Conservation (phyloP, 2,329 filamentous ascomycete species). For the Calonectria leucothoes region DNA sequence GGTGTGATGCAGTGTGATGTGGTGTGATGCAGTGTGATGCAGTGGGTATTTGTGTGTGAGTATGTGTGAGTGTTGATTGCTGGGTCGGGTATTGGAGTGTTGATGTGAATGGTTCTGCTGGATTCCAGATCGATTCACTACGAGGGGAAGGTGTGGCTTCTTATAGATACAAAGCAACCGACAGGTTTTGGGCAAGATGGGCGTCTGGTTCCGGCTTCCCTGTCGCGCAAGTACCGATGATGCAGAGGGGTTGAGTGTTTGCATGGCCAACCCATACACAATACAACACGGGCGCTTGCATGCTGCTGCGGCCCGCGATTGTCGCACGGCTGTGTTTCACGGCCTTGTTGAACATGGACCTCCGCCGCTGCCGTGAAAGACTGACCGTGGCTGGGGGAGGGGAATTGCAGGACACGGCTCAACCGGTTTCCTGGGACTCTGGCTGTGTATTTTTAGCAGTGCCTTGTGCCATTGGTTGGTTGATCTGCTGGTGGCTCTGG, state of each 20-base stretch:
- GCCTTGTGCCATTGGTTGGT: not conserved
- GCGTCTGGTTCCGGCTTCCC: not conserved
- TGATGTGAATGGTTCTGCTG: not conserved
- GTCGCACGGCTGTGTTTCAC: conserved; percentile 9
- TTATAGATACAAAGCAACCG: not conserved
- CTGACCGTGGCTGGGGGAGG: not conserved
- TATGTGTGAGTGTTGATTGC: not conserved
- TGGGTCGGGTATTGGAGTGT: not conserved
- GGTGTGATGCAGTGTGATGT: not conserved
- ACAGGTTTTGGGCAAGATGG: not conserved
- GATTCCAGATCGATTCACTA: not conserved
- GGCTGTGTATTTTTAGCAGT: not conserved
- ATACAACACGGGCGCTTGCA: not conserved
- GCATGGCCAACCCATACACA: not conserved
- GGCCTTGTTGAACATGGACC: not conserved
- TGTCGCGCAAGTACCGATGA: not conserved
- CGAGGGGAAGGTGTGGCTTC: not conserved
- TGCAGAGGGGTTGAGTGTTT: conserved; percentile 4
- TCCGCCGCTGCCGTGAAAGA: not conserved
- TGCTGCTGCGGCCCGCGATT: not conserved
- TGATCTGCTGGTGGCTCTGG: not conserved
- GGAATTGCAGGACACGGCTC: not conserved
- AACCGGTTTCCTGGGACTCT: not conserved
- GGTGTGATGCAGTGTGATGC: too few species aligned
- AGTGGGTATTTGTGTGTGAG: not conserved